Base-by-base conservation (phyloP, 1,284 basidiomycete genomes). In the Entoloma clypeatum region DNA sequence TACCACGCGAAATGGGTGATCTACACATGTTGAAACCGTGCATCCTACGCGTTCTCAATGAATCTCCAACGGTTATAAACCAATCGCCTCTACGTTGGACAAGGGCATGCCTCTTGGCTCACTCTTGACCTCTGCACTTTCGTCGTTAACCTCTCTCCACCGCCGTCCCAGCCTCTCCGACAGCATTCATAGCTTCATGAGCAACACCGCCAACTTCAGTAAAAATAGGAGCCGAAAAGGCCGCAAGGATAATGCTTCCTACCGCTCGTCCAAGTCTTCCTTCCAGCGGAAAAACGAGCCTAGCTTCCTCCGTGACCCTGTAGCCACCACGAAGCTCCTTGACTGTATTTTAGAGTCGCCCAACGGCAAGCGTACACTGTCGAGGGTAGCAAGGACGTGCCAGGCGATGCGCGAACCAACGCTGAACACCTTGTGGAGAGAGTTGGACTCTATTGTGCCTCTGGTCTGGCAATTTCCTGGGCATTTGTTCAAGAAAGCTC, bases 391-490 rank as follows among this genome's bases (percentile, higher is more conserved):
- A 38, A 71, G 85, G 42, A 86, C 85, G 36, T 87, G 85, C 62
- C 78, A 72, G 49, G 75, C 77, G 17, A 66, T 86, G 58, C 76
- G 71, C 48, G 82, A 83, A 50, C 81, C 82, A n/a, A 77, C 80
- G n/a, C 57, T 87, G 45, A 67, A 80, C 57, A 62, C 79, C 35
- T 67, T 88, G 22, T 88, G 85, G 85, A 77, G 71, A 56, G 85
- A 88, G 54, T 64, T 88, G 40, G 85, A 88, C 59, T 85, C 82
- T 10, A 66, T 88, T 46, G 61, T 79, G 30, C 85, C 85, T 4
- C 65, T 88, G 42, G 64, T 87, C 38, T 76, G 78, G 17, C 60
- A 86, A 40, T 87, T 88, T 59, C 84, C 85, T 8, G 67, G 64
- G 44, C 65, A 71, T 45, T 56, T 87, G 47, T 65, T 86, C 60